Percentiles rank a stretch among this genome's conserved stretches.
Evolutionary conservation across 352 stramenopile genomes (phyloP).

Genomic region (Aphanomyces invadans): DNA sequence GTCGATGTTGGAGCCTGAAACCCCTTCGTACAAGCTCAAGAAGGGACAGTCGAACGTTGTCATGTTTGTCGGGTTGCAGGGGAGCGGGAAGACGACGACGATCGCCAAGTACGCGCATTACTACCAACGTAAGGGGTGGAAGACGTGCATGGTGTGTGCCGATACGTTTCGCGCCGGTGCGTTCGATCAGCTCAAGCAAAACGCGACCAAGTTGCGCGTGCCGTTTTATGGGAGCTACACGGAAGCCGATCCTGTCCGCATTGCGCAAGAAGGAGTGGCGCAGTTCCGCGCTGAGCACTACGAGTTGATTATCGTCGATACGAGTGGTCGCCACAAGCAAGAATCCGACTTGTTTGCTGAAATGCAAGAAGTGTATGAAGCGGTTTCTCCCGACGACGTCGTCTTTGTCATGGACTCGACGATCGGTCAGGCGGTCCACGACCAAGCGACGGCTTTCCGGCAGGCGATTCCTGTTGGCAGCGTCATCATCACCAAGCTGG

Average conservation of each 20-base stretch:
- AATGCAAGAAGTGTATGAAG: constrained; percentile 97
- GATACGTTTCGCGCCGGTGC: constrained; percentile 98
- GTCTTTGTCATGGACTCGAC: constrained; percentile 99
- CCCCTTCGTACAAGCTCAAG: constrained; percentile 85
- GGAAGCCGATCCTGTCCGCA: constrained; percentile 96
- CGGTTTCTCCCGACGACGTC: constrained; percentile 93
- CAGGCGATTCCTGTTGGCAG: constrained; percentile 93
- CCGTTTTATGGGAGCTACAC: constrained; percentile 99
- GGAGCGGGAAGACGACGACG: constrained; percentile 98
- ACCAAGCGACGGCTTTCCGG: constrained; percentile 95
- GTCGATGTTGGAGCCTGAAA: constrained; percentile 80
- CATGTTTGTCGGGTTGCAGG: constrained; percentile 92
- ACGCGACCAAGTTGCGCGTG: constrained; percentile 96
- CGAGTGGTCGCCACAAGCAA: constrained; percentile 97
- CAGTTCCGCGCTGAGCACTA: constrained; percentile 96
- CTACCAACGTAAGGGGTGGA: constrained; percentile 96
- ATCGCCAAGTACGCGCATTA: constrained; percentile 99
- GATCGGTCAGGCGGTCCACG: constrained; percentile 96
- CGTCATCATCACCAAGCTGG: constrained; percentile 99
- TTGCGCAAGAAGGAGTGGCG: constrained; percentile 95
- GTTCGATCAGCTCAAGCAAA: constrained; percentile 99
- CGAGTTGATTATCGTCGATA: constrained; percentile 99
- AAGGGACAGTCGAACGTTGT: constrained; percentile 88
- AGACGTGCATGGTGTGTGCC: constrained; percentile 98
- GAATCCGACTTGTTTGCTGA: constrained; percentile 97